Evolutionary conservation across 345 rosid species (phyloP).

Genomic region (Balakata baccata): DNA sequence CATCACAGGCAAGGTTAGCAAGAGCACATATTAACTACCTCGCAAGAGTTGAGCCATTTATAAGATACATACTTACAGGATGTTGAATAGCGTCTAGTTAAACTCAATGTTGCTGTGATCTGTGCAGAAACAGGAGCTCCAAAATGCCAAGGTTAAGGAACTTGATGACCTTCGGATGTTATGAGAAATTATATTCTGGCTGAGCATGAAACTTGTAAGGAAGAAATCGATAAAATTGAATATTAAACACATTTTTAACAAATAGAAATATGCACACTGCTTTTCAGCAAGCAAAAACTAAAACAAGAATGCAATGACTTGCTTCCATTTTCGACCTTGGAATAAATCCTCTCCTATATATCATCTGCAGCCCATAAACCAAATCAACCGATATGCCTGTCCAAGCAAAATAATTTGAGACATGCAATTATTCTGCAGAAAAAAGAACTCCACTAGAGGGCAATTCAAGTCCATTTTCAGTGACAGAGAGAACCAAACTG

Average conservation of each 20-base stretch:
- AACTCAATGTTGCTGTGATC: neutral
- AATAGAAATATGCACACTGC: too few relatives aligned
- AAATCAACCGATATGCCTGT: too few relatives aligned
- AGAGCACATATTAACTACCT: neutral
- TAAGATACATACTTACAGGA: neutral
- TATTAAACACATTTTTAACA: neutral
- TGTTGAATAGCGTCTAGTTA: neutral
- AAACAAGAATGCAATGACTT: too few relatives aligned
- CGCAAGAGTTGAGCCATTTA: neutral
- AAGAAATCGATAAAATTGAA: neutral
- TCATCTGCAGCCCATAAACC: too few relatives aligned
- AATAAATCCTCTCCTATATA: too few relatives aligned
- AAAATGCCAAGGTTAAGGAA: neutral
- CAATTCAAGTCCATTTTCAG: too few relatives aligned
- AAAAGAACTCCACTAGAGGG: too few relatives aligned
- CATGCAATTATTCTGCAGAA: too few relatives aligned
- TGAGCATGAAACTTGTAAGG: neutral
- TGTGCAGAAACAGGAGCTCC: neutral
- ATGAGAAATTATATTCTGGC: neutral
- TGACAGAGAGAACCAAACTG: too few relatives aligned
- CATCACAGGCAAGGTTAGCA: neutral
- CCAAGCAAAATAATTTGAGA: too few relatives aligned
- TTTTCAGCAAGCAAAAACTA: too few relatives aligned
- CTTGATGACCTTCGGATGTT: neutral
- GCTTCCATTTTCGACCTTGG: too few relatives aligned